Conservation (phyloP, 768 basidiomycete genomes). For the Polyporus arcularius region DNA sequence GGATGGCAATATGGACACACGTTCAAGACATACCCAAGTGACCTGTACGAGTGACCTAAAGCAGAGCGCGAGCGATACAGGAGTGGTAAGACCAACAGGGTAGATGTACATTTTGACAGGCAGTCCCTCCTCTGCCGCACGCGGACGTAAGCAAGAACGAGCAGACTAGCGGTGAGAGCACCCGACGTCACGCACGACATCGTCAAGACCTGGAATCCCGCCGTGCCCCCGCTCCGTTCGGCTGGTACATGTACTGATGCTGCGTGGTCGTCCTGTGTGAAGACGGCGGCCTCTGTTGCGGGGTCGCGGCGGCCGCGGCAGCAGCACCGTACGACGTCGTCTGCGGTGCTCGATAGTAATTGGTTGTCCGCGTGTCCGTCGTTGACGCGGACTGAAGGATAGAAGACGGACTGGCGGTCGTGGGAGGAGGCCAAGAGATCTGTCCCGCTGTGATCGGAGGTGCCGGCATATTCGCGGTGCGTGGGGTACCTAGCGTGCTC, state of each 20-base stretch:
- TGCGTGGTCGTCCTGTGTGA: slow-evolving; percentile 17
- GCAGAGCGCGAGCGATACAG: neutral
- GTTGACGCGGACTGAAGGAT: slow-evolving; percentile 44
- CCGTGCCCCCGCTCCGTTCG: slow-evolving; percentile 11
- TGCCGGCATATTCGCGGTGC: slow-evolving; percentile 23
- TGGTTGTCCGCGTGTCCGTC: slow-evolving; percentile 39
- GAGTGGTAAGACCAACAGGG: neutral
- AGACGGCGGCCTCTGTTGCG: slow-evolving; percentile 12
- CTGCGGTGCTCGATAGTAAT: slow-evolving; percentile 54
- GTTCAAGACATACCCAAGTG: slow-evolving; percentile 14
- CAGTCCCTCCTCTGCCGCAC: neutral
- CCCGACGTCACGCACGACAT: neutral
- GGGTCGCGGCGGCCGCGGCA: slow-evolving; percentile 13
- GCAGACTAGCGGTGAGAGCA: neutral
- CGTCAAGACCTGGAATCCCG: slow-evolving; percentile 15
- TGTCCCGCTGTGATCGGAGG: slow-evolving; percentile 28
- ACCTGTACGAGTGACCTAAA: neutral
- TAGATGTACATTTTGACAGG: neutral
- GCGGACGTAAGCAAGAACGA: neutral
- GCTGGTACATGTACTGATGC: slow-evolving; percentile 30
- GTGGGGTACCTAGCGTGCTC: slow-evolving; percentile 15
- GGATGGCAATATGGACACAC: slow-evolving; percentile 2
- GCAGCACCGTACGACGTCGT: slow-evolving; percentile 21
- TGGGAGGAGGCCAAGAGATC: slow-evolving; percentile 74
- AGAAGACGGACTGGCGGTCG: slow-evolving; percentile 62